Evolutionary conservation across 2,329 filamentous ascomycete genomes (phyloP).

Genomic region (Beauveria scarabaeidicola): DNA sequence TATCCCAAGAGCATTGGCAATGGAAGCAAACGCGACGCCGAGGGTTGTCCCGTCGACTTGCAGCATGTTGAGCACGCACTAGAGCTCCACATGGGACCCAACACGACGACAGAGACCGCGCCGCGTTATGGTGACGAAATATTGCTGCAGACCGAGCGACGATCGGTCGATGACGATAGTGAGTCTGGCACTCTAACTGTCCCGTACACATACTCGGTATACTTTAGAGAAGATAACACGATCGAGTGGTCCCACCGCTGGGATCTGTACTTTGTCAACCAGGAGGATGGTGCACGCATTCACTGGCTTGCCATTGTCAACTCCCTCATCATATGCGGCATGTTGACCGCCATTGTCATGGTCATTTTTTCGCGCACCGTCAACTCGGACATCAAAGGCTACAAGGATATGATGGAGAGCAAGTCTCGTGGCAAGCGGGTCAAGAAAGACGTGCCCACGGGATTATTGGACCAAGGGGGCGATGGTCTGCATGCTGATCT

Average conservation of each 20-base stretch:
- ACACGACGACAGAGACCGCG: conserved; percentile 42
- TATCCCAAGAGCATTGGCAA: conserved; percentile 75
- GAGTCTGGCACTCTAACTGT: conserved; percentile 61
- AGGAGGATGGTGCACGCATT: conserved; percentile 70
- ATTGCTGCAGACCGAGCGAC: conserved; percentile 50
- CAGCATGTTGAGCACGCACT: conserved; percentile 55
- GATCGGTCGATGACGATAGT: conserved; percentile 43
- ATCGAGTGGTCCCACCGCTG: conserved; percentile 79
- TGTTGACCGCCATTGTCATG: conserved; percentile 69
- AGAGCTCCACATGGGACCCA: conserved; percentile 59
- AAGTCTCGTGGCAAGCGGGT: conserved; percentile 54
- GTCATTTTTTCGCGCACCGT: conserved; percentile 76
- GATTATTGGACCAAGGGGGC: conserved; percentile 52
- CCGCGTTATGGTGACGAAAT: conserved; percentile 39
- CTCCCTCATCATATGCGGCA: conserved; percentile 71
- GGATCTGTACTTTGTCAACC: conserved; percentile 85
- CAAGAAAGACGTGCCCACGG: conserved; percentile 47
- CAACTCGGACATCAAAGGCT: conserved; percentile 67
- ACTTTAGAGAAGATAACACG: conserved; percentile 73
- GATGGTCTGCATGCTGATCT: conserved; percentile 50
- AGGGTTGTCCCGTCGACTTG: conserved; percentile 61
- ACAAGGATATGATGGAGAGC: conserved; percentile 57
- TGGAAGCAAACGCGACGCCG: conserved; percentile 47
- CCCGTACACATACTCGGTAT: conserved; percentile 83
- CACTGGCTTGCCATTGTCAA: conserved; percentile 88